Conservation (phyloP, 441 rosid genomes). For the Bruguiera hainesii region DNA sequence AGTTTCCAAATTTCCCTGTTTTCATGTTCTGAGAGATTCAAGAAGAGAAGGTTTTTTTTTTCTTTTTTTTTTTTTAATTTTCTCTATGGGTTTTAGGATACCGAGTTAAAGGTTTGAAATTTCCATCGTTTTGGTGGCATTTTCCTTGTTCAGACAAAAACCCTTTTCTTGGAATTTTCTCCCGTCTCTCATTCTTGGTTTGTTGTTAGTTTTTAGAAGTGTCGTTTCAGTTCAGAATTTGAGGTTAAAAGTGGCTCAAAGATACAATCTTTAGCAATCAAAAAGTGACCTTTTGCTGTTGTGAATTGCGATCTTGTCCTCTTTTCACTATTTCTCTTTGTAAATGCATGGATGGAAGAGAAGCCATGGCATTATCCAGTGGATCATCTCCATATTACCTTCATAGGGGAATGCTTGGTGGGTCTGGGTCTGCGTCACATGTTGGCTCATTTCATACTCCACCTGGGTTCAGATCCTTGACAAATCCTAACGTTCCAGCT, state of each 20-base stretch:
- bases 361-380: slow-evolving; percentile 85
- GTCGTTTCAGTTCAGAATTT: slow-evolving; percentile 16
- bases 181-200: slow-evolving; percentile 4
- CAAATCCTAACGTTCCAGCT: slow-evolving; percentile 45
- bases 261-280: slow-evolving; percentile 17
- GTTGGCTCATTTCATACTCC: slow-evolving; percentile 51
- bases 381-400: slow-evolving; percentile 78
- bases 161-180: slow-evolving; percentile 19
- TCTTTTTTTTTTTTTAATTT: background rate
- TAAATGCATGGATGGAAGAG: slow-evolving; percentile 99
- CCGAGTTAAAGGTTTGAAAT: slow-evolving; percentile 14
- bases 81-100: background rate
- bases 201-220: background rate
- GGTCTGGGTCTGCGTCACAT: slow-evolving; percentile 57
- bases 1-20: slow-evolving; percentile 27
- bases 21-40: slow-evolving; percentile 16
- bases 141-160: slow-evolving; percentile 15
- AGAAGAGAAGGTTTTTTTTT: slow-evolving; percentile 18
- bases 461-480: slow-evolving; percentile 57
- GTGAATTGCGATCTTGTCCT: slow-evolving; percentile 19
- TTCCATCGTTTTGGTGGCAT: slow-evolving; percentile 15
- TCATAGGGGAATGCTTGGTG: slow-evolving; percentile 63
- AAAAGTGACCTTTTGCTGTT: slow-evolving; percentile 20
- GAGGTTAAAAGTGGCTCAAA: slow-evolving; percentile 25
- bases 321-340: slow-evolving; percentile 22